Percentiles rank a stretch among this genome's conserved stretches.
Evolutionary conservation across 306 rosid genomes (phyloP).

Genomic region (Citrullus amarus): DNA sequence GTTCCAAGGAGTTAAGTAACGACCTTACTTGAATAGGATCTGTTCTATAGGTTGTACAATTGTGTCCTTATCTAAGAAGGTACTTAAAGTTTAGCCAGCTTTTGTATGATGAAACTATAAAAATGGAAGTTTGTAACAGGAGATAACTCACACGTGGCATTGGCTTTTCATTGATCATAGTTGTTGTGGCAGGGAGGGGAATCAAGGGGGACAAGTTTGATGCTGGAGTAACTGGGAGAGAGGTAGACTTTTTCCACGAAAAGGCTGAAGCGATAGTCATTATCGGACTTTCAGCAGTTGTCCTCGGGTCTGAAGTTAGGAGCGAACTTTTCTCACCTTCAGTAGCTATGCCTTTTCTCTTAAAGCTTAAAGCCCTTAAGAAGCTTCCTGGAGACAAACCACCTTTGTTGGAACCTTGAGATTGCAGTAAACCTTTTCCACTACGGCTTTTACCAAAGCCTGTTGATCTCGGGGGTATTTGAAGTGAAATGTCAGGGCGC

Average conservation of each 20-base stretch:
- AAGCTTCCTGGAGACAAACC: slow-evolving; percentile 45
- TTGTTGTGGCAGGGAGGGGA: slow-evolving; percentile 62
- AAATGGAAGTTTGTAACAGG: slow-evolving; percentile 8
- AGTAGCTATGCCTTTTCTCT: slow-evolving; percentile 38
- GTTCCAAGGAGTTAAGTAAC: not conserved
- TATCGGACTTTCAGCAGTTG: slow-evolving; percentile 41
- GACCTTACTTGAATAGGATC: no score
- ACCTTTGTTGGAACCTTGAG: slow-evolving; percentile 58
- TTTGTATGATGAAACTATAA: not conserved
- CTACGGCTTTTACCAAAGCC: slow-evolving; percentile 45
- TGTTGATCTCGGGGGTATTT: slow-evolving; percentile 70
- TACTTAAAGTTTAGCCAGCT: not conserved
- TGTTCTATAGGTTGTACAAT: no score
- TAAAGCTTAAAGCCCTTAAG: slow-evolving; percentile 75
- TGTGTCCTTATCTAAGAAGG: not conserved
- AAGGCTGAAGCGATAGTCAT: slow-evolving; percentile 29
- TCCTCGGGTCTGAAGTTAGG: slow-evolving; percentile 42
- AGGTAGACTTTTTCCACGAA: slow-evolving; percentile 67
- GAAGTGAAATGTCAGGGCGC: slow-evolving; percentile 88
- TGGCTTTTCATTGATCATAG: slow-evolving; percentile 41
- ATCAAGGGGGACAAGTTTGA: slow-evolving; percentile 53
- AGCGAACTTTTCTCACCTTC: slow-evolving; percentile 84
- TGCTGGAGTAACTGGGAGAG: slow-evolving; percentile 77
- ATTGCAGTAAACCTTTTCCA: slow-evolving; percentile 52
- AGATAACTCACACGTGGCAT: slow-evolving; percentile 44